Evolutionary conservation across 2,329 filamentous ascomycete genomes (phyloP).

Genomic region (Xylaria sp.): DNA sequence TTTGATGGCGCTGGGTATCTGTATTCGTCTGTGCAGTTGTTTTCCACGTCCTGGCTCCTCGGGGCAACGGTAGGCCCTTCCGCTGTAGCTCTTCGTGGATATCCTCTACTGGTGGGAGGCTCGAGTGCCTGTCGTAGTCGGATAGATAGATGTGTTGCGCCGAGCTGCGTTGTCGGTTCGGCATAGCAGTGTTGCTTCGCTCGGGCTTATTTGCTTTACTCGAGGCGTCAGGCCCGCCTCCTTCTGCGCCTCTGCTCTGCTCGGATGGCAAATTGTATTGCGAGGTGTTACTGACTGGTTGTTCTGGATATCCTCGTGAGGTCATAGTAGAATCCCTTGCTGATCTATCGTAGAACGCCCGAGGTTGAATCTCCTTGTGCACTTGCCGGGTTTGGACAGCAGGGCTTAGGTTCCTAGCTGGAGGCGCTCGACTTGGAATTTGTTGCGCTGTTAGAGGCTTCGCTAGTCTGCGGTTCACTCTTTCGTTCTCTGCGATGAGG

Average conservation of each 20-base stretch:
- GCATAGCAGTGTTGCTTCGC: background rate
- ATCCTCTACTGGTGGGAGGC: slow-evolving; percentile 6
- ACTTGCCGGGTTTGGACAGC: background rate
- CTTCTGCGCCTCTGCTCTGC: too few relatives aligned
- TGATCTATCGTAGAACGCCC: slow-evolving; percentile 9
- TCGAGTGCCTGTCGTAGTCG: slow-evolving; percentile 1
- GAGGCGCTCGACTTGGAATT: slow-evolving; percentile 7
- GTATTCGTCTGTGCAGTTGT: background rate
- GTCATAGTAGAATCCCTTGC: too few relatives aligned
- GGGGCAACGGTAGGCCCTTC: background rate
- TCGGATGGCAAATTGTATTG: background rate
- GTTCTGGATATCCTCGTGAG: background rate
- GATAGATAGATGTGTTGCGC: background rate
- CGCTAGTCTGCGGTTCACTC: background rate
- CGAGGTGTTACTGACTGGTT: background rate
- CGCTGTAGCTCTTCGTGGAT: background rate
- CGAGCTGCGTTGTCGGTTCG: background rate
- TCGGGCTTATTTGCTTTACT: background rate
- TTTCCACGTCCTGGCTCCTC: background rate
- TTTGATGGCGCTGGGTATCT: background rate
- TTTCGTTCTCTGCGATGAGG: slow-evolving; percentile 2
- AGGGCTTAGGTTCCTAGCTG: background rate
- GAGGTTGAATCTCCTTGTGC: slow-evolving; percentile 11
- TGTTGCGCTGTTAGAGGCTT: slow-evolving; percentile 7
- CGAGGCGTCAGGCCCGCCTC: too few relatives aligned